Base-by-base conservation (phyloP, 2,329 filamentous ascomycete species). In the Calonectria pseudoturangicola region DNA sequence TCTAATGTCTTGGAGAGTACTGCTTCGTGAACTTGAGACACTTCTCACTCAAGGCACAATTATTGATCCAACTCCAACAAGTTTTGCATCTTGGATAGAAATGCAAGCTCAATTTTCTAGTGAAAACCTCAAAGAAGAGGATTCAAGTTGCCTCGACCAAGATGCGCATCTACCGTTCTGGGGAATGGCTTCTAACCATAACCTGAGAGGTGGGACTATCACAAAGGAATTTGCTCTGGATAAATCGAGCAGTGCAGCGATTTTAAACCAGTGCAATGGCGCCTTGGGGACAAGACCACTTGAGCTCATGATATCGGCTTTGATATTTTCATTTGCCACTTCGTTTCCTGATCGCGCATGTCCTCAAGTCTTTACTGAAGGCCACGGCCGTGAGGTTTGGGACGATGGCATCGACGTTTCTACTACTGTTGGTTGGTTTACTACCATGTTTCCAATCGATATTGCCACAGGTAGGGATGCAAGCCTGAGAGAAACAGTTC, bases 331-430 rank as follows among this genome's bases (percentile, higher is more conserved):
- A 1, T 74, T 74, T 45, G 43, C 58, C 6, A 36, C 51, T 1
- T 75, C 73, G 1, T 87, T 88, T 62, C 47, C 73, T 0, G 82
- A 86, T 64, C 81, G 84, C 1, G 6, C 73, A 0, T 27, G 76
- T 0, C 85, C 85, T 0, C 70, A 78, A 4, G 76, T 87, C 2
- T 86, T 84, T 71, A 82, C 77, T 41, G 85, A 87, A 69, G 82
- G 83, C 1, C 85, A 87, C 54, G 86, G 85, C 4, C 80, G 86
- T 16, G 85, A 86, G 33, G 68, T 81, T 2, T 81, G 79, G 77
- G 76, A 79, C 36, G 50, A 76, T 5, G 39, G 66, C 0, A 72
- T 84, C 5, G 82, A 87, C 69, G 73, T 85, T 1, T 84, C 85
- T 0, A 70, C 77, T 6, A 87, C 84, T 0, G 82, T 87, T 1